These are phyloP conservation scores for Rhizoclosmatium sp. DNA, from an alignment of 192 early-diverging fungal species.

Conservation along the genomic window DNA sequence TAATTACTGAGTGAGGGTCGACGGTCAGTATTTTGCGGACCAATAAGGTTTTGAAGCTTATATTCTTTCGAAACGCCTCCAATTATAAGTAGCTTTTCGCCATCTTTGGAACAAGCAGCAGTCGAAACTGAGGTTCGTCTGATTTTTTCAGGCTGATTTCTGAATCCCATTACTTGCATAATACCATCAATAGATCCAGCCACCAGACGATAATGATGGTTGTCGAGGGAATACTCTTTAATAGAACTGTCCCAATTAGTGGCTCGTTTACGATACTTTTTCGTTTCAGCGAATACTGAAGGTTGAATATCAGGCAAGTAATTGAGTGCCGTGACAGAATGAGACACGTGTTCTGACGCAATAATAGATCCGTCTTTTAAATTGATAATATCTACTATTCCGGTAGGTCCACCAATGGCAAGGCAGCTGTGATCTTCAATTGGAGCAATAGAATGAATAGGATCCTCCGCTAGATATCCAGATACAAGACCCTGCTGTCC, in stretches of 20 bases:
- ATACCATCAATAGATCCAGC: slow-evolving; percentile 11
- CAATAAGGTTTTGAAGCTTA: neutral
- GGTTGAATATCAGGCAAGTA: neutral
- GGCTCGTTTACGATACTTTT: neutral
- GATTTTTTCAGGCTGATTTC: neutral
- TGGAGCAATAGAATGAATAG: neutral
- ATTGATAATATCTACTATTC: slow-evolving; percentile 20
- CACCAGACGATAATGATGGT: neutral
- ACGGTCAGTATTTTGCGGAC: neutral
- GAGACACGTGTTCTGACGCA: neutral
- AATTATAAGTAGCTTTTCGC: slow-evolving; percentile 2
- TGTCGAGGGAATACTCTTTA: neutral
- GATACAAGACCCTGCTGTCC: too few species aligned
- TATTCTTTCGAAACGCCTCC: neutral
- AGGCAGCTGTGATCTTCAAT: slow-evolving; percentile 9
- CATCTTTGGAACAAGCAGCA: neutral
- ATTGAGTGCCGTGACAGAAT: slow-evolving; percentile 14
- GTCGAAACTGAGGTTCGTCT: neutral
- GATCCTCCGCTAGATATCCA: neutral
- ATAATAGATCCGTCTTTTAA: slow-evolving; percentile 9
- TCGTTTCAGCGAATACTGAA: neutral
- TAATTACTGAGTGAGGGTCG: neutral
- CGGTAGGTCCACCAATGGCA: slow-evolving; percentile 19
- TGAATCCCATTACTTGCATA: neutral
- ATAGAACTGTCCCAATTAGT: slow-evolving; percentile 8